Conservation (phyloP, 225 moss, liverwort and hornwort genomes). For the Polytrichum formosum region DNA sequence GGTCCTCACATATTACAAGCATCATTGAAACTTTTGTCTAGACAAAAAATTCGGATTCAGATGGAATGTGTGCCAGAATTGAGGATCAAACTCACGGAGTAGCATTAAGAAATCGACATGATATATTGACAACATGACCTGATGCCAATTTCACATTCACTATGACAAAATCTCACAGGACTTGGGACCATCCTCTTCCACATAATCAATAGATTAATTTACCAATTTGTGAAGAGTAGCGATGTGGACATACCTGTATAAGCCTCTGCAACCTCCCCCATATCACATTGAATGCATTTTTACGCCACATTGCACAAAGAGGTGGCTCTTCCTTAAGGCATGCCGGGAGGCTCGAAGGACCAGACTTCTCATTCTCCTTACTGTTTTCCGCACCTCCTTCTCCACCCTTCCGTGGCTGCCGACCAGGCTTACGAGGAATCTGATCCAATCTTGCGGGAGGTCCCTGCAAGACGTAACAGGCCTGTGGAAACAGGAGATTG, state of each 20-base stretch:
- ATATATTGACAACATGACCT: not conserved
- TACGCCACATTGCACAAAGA: slow-evolving; percentile 57
- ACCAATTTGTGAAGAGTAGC: not conserved
- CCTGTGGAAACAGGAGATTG: slow-evolving; percentile 16
- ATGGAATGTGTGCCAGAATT: no score
- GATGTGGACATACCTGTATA: slow-evolving; percentile 46
- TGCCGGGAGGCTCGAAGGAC: slow-evolving; percentile 29
- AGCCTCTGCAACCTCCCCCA: slow-evolving; percentile 76
- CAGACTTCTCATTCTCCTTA: not conserved
- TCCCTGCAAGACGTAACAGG: slow-evolving; percentile 64
- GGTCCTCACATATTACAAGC: not conserved
- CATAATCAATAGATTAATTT: not conserved
- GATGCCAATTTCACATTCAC: not conserved
- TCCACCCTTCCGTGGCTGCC: slow-evolving; percentile 15
- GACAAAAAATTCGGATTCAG: no score
- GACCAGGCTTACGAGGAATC: slow-evolving; percentile 27
- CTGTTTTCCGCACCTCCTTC: slow-evolving; percentile 7
- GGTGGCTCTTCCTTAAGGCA: slow-evolving; percentile 48
- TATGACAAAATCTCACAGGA: not conserved
- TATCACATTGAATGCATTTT: slow-evolving; percentile 56
- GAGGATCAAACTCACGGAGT: no score
- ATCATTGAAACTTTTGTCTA: not conserved
- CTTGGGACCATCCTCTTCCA: not conserved
- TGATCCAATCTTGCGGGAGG: slow-evolving; percentile 12
- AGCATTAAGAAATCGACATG: no score